A percentile compares a stretch with the other conserved stretches of the same genome.
Evolutionary conservation across 106 monocot genomes (phyloP).

Genomic region (Dendrobium huoshanense): DNA sequence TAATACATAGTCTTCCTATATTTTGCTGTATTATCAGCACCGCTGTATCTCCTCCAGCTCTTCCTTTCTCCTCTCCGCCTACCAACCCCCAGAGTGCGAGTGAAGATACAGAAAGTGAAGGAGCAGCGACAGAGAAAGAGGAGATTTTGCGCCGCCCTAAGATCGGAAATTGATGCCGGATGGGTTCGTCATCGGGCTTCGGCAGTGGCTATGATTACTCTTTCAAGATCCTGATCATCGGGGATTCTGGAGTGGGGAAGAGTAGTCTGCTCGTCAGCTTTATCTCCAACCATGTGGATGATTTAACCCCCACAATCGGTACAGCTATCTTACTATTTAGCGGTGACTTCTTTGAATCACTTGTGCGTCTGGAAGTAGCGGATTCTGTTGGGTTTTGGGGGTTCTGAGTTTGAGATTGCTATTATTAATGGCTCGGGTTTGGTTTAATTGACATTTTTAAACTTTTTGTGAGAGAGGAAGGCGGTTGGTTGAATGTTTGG

Average conservation of each 20-base stretch:
- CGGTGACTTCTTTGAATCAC: background rate
- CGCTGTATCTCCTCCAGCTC: background rate
- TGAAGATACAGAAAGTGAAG: background rate
- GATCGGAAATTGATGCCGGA: background rate
- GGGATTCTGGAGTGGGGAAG: slow-evolving; percentile 64
- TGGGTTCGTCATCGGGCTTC: slow-evolving; percentile 1
- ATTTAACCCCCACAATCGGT: slow-evolving; percentile 50
- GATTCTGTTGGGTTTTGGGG: background rate
- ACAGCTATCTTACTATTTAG: background rate
- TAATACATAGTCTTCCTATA: background rate
- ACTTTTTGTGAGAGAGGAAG: background rate
- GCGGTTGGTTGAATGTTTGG: background rate
- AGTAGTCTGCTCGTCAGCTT: slow-evolving; percentile 61
- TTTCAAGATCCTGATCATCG: slow-evolving; percentile 58
- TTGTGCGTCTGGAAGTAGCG: background rate
- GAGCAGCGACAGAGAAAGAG: background rate
- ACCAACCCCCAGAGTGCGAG: background rate
- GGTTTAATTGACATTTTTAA: background rate
- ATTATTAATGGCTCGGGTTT: background rate
- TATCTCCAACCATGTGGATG: slow-evolving; percentile 37
- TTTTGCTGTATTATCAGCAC: background rate
- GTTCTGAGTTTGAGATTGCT: background rate
- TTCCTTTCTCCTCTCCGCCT: background rate
- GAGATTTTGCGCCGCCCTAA: background rate
- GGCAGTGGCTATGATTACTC: slow-evolving; percentile 34